phyloP scores from a whole-genome alignment of 768 basidiomycete genomes.

The Lactifluus hygrophoroides region DNA sequence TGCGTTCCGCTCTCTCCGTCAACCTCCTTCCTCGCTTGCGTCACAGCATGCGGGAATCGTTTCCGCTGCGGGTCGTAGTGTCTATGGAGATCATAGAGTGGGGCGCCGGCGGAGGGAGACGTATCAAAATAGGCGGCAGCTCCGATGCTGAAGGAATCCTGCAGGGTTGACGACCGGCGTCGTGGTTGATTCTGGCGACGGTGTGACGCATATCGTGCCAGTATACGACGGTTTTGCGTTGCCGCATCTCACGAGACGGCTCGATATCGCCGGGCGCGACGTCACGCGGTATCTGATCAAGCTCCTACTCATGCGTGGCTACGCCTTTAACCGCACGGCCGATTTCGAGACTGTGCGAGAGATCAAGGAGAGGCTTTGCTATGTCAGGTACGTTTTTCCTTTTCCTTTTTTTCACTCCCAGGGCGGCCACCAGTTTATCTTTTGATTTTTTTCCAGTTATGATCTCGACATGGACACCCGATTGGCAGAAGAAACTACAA shows the following conservation, averaged over 20 bases:
- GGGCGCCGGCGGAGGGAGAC: neutral
- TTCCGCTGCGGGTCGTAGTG: neutral
- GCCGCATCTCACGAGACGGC: conserved; percentile 86
- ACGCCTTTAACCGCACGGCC: conserved; percentile 98
- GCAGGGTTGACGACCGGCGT: conserved; percentile 95
- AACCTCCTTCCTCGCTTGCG: neutral
- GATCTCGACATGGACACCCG: conserved; percentile 94
- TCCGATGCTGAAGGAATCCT: neutral
- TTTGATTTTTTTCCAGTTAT: conserved; percentile 45
- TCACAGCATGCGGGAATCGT: neutral
- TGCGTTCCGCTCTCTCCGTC: conserved; percentile 32
- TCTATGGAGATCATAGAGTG: too few relatives aligned
- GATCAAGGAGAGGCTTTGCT: conserved; percentile 98
- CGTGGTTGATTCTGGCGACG: conserved; percentile 98
- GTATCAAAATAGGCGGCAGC: neutral
- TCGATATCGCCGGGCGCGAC: conserved; percentile 97
- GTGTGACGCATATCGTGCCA: conserved; percentile 98
- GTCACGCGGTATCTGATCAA: conserved; percentile 99
- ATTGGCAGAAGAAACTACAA: conserved; percentile 92
- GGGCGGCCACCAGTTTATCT: neutral
- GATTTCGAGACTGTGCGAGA: conserved; percentile 99
- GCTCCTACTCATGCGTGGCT: conserved; percentile 99
- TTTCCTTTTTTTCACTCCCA: neutral
- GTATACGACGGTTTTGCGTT: conserved; percentile 96
- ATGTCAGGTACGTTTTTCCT: conserved; percentile 62